Evolutionary conservation across 352 stramenopile species (phyloP), one percentile per base, ranked within the genome.

Genomic region (Pythium biforme): DNA sequence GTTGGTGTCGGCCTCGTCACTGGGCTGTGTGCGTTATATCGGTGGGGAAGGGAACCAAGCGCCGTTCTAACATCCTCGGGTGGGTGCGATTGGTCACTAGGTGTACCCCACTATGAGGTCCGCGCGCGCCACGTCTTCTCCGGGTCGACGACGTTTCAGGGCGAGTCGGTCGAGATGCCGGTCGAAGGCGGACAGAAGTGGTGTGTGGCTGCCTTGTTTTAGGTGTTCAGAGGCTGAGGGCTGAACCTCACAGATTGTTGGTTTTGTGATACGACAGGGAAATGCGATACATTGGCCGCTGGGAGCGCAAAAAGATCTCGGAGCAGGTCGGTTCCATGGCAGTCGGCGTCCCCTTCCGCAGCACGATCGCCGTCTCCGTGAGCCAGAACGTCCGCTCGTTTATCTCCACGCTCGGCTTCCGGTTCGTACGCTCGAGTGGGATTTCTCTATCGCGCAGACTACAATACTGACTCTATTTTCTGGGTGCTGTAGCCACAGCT

Each of bases 281-380:
- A 53, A 64, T 94, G 55, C 68, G 85, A 15, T 92, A 94, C 69
- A 89, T 94, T 52, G 85, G 85, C 4, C 81, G 85, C 29, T 94
- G 85, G 85, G 85, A 94, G 63, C 80, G 83, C 29, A 94, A 94
- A 61, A 94, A 94, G 46, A 83, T 92, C 76, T 91, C 83, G 14
- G 85, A 94, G 37, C 84, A 90, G 46, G 81, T 83, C 7, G 75
- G 77, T 19, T 81, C 67, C 26, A 70, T 77, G 39, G 78, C 82
- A 23, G 40, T 89, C 5, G 81, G 78, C 20, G 85, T 94, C 33
- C 82, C 85, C 29, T 94, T 90, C 67, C 85, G 85, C 37, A 94
- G 85, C 39, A 84, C 90, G 40, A 92, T 88, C 47, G 85, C 85
- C 4, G 83, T 94, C 12, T 94, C 85, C 0, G 83, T 90, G 20